phyloP scores from a whole-genome alignment of 805 yeast genomes.

The Starmerella floris region DNA sequence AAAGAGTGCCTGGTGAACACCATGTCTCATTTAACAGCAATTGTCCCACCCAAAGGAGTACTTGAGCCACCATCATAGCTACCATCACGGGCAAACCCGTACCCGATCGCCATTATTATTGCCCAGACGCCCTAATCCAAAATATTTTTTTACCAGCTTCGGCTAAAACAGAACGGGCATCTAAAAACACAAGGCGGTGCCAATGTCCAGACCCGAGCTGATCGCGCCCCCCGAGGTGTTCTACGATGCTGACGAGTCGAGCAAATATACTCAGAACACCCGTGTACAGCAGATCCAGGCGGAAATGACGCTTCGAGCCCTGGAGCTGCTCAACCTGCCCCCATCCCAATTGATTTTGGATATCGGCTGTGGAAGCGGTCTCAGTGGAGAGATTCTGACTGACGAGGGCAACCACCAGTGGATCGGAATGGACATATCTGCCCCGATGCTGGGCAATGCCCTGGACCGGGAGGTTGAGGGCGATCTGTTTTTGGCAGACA shows the following conservation, averaged over 20 bases:
- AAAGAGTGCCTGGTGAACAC: too few species aligned
- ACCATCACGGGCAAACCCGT: too few species aligned
- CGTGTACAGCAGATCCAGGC: slow-evolving; percentile 99
- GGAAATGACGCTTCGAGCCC: slow-evolving; percentile 86
- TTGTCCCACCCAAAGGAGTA: too few species aligned
- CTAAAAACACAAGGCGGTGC: too few species aligned
- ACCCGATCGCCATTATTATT: too few species aligned
- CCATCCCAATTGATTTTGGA: slow-evolving; percentile 61
- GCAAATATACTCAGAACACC: slow-evolving; percentile 79
- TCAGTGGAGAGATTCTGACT: slow-evolving; percentile 82
- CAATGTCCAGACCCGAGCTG: slow-evolving; percentile 96
- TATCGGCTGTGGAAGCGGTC: slow-evolving; percentile 94
- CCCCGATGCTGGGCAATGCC: slow-evolving; percentile 91
- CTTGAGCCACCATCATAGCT: too few species aligned
- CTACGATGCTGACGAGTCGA: slow-evolving; percentile 80
- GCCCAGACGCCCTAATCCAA: too few species aligned
- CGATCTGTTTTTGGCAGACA: slow-evolving; percentile 78
- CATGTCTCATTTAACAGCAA: too few species aligned
- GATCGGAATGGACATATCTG: slow-evolving; percentile 94
- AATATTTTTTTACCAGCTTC: too few species aligned
- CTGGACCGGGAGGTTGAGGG: slow-evolving; percentile 88
- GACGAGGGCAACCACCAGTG: slow-evolving; percentile 81
- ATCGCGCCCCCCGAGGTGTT: slow-evolving; percentile 94
- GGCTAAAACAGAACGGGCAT: too few species aligned
- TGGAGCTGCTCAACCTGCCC: slow-evolving; percentile 70